Conservation (phyloP, 345 rosid species). For the Citrus sinensis region DVS_A1.0 CM039169.1:23876001-23876500, state of each 20-base stretch:
- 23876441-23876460: conserved; percentile 22
- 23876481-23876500: conserved; percentile 29
- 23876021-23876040: conserved; percentile 35
- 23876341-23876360: conserved; percentile 29
- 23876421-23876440: not conserved
- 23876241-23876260: conserved; percentile 50
- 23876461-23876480: conserved; percentile 28
- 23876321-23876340: conserved; percentile 22
- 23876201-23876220: conserved; percentile 19
- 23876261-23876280: conserved; percentile 60
- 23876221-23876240: conserved; percentile 30
- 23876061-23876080: not conserved
- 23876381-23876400: conserved; percentile 29
- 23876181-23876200: conserved; percentile 27
- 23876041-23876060: not conserved
- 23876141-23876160: conserved; percentile 55
- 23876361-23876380: conserved; percentile 18
- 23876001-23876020: conserved; percentile 50
- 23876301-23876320: conserved; percentile 15
- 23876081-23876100: not conserved
- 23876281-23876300: conserved; percentile 28
- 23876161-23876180: conserved; percentile 42
- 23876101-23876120: not conserved
- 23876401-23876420: conserved; percentile 18
- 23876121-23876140: conserved; percentile 28